Base-by-base conservation (phyloP, 306 rosid genomes). In the Astragalus glycyphyllos region DNA sequence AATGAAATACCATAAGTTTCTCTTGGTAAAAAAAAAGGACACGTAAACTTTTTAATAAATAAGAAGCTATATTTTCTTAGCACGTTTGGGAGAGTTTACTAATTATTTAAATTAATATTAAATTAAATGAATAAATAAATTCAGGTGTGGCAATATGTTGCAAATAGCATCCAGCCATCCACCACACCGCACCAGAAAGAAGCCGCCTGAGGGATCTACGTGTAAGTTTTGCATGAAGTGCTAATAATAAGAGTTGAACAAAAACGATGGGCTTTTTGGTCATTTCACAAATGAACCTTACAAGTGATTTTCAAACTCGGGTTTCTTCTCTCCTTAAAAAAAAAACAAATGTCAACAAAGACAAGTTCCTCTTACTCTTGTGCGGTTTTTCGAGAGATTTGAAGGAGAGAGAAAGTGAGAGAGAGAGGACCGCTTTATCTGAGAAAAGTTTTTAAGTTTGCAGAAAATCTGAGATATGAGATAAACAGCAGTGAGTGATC, bases 141-240 rank as follows among this genome's bases (percentile, higher is more conserved):
- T 11, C 0, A 8, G 13, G 14, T 47, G 58, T 47, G 58, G 7
- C 10, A 23, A 14, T 13, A 10, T 34, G 60, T 15, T 66, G 23
- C 17, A 14, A 44, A 44, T 10, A 35, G 6, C 0, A 34, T 3
- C 4, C n/a, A n/a, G 6, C 7, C 6, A 37, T 58, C 55, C 31
- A 26, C 31, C 31, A 26, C 23, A 20, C n/a, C n/a, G n/a, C 56
- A 56, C 20, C 12, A 26, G 65, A 49, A 49, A 11, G 35, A 8
- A 56, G 73, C 78, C 69, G 75, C 75, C 78, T 51, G 26, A 63
- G 17, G 12, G 29, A 65, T 73, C 82, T 38, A 87, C 86, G 92
- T 88, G 89, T 84, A 79, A 59, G 74, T 80, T 81, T 81, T 82
- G 88, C 91, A 84, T 82, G 86, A 81, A 85, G 82, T 68, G 82